Percentiles rank a stretch among this genome's conserved stretches.
phyloP scores from a whole-genome alignment of 1,139 yeast species.

The Diutina ranongensis region DNA sequence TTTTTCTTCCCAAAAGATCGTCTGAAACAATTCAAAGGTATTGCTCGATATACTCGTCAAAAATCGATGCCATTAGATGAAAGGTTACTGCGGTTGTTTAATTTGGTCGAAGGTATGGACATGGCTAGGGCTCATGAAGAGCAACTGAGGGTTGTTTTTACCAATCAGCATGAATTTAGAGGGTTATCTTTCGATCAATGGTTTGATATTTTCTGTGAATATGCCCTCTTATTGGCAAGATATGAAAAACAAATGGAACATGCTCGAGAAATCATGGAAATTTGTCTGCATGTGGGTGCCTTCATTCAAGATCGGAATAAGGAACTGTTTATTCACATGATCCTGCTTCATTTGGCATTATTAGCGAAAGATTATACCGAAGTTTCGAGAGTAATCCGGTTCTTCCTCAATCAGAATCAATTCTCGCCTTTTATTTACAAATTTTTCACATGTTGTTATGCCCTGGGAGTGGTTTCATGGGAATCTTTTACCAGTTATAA shows the following conservation, averaged over 20 bases:
- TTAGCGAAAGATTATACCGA: slow-evolving; percentile 40
- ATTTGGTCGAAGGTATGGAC: slow-evolving; percentile 53
- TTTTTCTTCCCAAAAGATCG: slow-evolving; percentile 72
- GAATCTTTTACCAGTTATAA: slow-evolving; percentile 62
- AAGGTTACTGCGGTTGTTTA: slow-evolving; percentile 54
- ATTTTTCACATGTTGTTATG: slow-evolving; percentile 54
- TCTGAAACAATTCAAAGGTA: slow-evolving; percentile 58
- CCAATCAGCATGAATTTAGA: slow-evolving; percentile 46
- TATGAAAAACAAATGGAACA: slow-evolving; percentile 49
- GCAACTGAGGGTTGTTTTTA: slow-evolving; percentile 24
- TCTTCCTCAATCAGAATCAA: slow-evolving; percentile 55
- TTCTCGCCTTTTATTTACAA: slow-evolving; percentile 62
- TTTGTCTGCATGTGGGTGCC: slow-evolving; percentile 68
- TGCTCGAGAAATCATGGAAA: slow-evolving; percentile 59
- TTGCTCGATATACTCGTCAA: slow-evolving; percentile 48
- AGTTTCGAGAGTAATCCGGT: slow-evolving; percentile 45
- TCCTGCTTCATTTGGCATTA: slow-evolving; percentile 54
- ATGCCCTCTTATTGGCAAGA: slow-evolving; percentile 54
- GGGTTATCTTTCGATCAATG: slow-evolving; percentile 71
- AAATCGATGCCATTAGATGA: slow-evolving; percentile 59
- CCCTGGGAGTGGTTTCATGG: slow-evolving; percentile 49
- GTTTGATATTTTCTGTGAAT: slow-evolving; percentile 76
- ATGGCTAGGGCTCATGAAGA: slow-evolving; percentile 19
- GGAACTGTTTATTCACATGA: slow-evolving; percentile 49
- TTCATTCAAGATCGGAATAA: slow-evolving; percentile 50